Evolutionary conservation across 192 early-diverging fungal species (phyloP), one percentile per base, ranked within the genome.

Genomic region (Entomortierella beljakovae): DNA sequence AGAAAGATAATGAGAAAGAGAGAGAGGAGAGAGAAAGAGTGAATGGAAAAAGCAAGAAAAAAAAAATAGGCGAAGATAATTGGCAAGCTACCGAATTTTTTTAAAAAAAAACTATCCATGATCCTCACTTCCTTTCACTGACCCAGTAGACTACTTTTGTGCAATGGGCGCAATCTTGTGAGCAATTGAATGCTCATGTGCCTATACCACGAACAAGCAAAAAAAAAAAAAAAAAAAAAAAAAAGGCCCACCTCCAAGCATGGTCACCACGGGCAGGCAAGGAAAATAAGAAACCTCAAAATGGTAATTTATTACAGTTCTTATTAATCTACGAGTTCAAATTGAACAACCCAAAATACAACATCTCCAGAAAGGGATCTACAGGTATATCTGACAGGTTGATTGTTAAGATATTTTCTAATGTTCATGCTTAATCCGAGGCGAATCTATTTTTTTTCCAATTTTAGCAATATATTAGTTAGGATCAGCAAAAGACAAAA

Each of bases 361-460:
- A 49, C 49, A 38, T 64, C 40, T 13, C 70, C 71, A 23, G 56
- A 55, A 59, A 74, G 37, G 4, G 60, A 69, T 26, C 80, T 63
- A 38, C 80, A 81, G 15, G 71, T 74, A 40, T 81, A 81, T 7
- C 80, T 65, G 20, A 81, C 80, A n/a, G 80, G 80, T 43, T 81
- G 80, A 3, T 60, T 64, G 6, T 26, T 29, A 16, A 74, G 40
- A n/a, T 81, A 74, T 57, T 67, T 81, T 29, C 60, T 52, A 18
- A 81, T 63, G 46, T 81, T 70, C 61, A 81, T 61, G 28, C 58
- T 53, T 6, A 81, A 49, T 0, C 80, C 80, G 57, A 72, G 66
- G 18, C 34, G 52, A 46, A 73, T 64, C 23, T 68, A 57, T 40
- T 40, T 40, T 6, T 40, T 40, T n/a, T n/a, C n/a, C n/a, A n/a